Percentiles rank a stretch among this genome's conserved stretches.
Conservation (phyloP, 2,329 filamentous ascomycete species). For the Sordariomycetes sp. region DNA sequence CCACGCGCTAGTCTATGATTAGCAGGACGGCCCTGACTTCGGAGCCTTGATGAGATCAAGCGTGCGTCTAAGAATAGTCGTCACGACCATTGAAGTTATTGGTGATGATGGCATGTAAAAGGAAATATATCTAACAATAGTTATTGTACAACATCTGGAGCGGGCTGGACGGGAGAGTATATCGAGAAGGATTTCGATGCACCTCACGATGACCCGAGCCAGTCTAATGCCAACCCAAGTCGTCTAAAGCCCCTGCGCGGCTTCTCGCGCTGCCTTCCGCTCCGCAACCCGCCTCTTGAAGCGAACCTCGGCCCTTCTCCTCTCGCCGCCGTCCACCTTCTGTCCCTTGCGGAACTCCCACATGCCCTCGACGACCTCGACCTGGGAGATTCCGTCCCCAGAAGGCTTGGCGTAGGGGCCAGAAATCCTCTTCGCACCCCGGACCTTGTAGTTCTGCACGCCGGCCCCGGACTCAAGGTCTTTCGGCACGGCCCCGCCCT, state of each 20-base stretch:
- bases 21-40: not conserved
- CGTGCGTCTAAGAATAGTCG: not conserved
- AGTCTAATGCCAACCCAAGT: not conserved
- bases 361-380: constrained; percentile 73
- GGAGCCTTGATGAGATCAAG: not conserved
- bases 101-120: not conserved
- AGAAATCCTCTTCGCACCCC: constrained; percentile 56
- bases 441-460: constrained; percentile 56
- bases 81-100: not conserved
- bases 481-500: constrained; percentile 23
- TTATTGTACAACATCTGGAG: not conserved
- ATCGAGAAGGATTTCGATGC: not conserved
- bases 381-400: constrained; percentile 49
- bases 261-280: constrained; percentile 55
- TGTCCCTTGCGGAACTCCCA: constrained; percentile 82
- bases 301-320: constrained; percentile 72
- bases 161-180: not conserved
- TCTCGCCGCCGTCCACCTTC: constrained; percentile 95
- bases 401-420: constrained; percentile 66
- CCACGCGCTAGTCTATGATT: not conserved
- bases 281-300: constrained; percentile 77
- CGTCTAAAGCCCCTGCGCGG: constrained; percentile 21
- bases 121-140: not conserved
- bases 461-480: constrained; percentile 21
- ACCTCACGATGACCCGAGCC: not conserved